A percentile compares a stretch with the other conserved stretches of the same genome.
These are phyloP conservation scores for Thecaphora thlaspeos DNA, from an alignment of 1,284 basidiomycete species.

Conservation along the genomic window DNA sequence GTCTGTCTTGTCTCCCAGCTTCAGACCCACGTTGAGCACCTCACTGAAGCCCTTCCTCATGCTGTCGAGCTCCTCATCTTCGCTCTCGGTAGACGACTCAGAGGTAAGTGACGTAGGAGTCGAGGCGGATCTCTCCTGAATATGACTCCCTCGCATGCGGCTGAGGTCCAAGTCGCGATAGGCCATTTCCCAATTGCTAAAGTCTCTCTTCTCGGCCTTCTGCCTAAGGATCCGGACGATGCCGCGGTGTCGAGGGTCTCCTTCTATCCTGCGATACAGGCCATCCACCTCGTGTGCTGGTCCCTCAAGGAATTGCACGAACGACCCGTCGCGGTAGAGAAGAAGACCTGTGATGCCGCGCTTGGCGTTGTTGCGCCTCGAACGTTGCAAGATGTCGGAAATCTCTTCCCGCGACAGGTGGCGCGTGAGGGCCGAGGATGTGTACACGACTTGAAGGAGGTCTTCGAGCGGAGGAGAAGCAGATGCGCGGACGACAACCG, in stretches of 20 bases:
- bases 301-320: constrained; percentile 38
- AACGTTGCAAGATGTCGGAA: constrained; percentile 15
- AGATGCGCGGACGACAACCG: background rate
- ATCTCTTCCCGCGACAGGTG: constrained; percentile 16
- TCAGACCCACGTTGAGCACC: constrained; percentile 30
- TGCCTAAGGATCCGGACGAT: constrained; percentile 22
- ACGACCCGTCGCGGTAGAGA: constrained; percentile 33
- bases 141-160: constrained; percentile 1
- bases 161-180: constrained; percentile 35
- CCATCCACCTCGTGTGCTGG: constrained; percentile 17
- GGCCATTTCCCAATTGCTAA: constrained; percentile 35
- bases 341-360: constrained; percentile 27
- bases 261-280: constrained; percentile 23
- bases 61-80: background rate
- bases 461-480: background rate
- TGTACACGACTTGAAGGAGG: constrained; percentile 36
- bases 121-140: background rate
- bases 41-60: constrained; percentile 26
- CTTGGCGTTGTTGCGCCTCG: constrained; percentile 22
- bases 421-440: constrained; percentile 23
- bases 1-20: constrained; percentile 17
- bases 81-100: background rate
- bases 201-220: constrained; percentile 23
- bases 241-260: constrained; percentile 27
- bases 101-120: no score